Evolutionary conservation across 495 filamentous ascomycete species (phyloP).

Genomic region (Acidiella bohemica): DNA sequence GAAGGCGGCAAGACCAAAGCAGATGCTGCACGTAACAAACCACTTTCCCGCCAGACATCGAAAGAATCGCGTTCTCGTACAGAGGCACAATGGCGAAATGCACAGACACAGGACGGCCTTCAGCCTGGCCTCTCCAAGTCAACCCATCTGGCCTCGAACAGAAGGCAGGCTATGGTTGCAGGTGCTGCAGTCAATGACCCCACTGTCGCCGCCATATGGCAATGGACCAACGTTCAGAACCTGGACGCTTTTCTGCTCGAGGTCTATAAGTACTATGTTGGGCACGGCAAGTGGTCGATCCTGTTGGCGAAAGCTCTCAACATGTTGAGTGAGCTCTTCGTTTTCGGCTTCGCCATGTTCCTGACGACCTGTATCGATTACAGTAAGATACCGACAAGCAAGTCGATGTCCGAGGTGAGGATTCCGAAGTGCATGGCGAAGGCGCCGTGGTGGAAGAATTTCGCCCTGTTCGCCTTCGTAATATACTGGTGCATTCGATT

Average conservation of each 20-base stretch:
- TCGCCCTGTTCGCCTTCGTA: conserved; percentile 74
- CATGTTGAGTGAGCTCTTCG: conserved; percentile 66
- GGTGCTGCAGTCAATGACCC: conserved; percentile 34
- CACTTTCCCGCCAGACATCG: conserved; percentile 29
- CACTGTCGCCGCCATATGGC: conserved; percentile 81
- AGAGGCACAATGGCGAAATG: conserved; percentile 54
- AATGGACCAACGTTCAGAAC: conserved; percentile 87
- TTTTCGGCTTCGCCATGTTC: conserved; percentile 73
- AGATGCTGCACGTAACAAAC: neutral
- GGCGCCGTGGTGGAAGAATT: conserved; percentile 38
- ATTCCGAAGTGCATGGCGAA: conserved; percentile 56
- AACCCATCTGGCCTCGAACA: conserved; percentile 2
- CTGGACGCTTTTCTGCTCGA: conserved; percentile 81
- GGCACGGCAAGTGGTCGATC: conserved; percentile 84
- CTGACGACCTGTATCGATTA: conserved; percentile 83
- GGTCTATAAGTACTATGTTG: conserved; percentile 80
- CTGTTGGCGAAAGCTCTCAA: conserved; percentile 54
- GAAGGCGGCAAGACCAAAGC: conserved; percentile 21
- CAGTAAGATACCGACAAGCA: conserved; percentile 55
- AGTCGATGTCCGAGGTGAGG: conserved; percentile 60
- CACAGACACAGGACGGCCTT: conserved; percentile 49
- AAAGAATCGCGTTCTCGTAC: conserved; percentile 39
- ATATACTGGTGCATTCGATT: conserved; percentile 76
- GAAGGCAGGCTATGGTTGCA: neutral
- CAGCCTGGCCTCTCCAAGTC: conserved; percentile 5